A percentile compares a stretch with the other conserved stretches of the same genome.
These are phyloP conservation scores for Lecanicillium sp. DNA, from an alignment of 2,329 filamentous ascomycete genomes.

Conservation along the genomic window DNA sequence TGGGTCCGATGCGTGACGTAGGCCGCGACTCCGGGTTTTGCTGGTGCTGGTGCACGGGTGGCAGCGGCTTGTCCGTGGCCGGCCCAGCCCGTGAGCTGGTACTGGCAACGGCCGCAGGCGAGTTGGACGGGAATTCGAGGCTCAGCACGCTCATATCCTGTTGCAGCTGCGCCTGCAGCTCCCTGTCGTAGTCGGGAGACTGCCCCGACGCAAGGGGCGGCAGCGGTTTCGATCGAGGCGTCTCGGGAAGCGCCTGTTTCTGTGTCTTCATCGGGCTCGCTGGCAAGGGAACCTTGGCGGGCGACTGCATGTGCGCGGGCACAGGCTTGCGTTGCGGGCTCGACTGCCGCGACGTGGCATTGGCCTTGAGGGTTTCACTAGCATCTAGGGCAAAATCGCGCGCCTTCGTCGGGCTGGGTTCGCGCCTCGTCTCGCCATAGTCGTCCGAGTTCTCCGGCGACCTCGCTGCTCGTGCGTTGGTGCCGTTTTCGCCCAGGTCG, in stretches of 20 bases:
- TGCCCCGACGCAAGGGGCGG: conserved; percentile 41
- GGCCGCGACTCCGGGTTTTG: conserved; percentile 27
- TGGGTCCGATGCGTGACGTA: conserved; percentile 33
- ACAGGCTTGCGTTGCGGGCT: conserved; percentile 57
- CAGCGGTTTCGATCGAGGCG: conserved; percentile 43
- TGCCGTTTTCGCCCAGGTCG: conserved; percentile 72
- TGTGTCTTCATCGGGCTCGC: conserved; percentile 30
- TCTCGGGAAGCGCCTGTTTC: conserved; percentile 33
- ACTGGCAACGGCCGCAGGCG: conserved; percentile 27
- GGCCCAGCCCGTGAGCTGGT: conserved; percentile 6
- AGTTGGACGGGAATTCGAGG: conserved; percentile 28
- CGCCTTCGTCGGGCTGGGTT: conserved; percentile 46
- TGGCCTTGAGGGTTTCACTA: conserved; percentile 52
- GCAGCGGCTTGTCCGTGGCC: conserved; percentile 15
- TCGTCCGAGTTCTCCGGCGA: conserved; percentile 43
- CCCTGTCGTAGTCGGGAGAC: conserved; percentile 55
- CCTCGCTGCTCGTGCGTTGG: conserved; percentile 63
- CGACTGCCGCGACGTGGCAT: conserved; percentile 47
- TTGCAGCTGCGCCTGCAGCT: conserved; percentile 57
- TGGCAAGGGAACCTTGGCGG: conserved; percentile 55
- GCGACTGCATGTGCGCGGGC: conserved; percentile 34
- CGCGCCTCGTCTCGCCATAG: conserved; percentile 47
- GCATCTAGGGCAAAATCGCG: conserved; percentile 38
- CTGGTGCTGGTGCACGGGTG: conserved; percentile 8
- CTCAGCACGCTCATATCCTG: conserved; percentile 55